Percentiles rank a stretch among this genome's conserved stretches.
Evolutionary conservation across 2,329 filamentous ascomycete species (phyloP).

Genomic region (Aspergillus sp.): DNA sequence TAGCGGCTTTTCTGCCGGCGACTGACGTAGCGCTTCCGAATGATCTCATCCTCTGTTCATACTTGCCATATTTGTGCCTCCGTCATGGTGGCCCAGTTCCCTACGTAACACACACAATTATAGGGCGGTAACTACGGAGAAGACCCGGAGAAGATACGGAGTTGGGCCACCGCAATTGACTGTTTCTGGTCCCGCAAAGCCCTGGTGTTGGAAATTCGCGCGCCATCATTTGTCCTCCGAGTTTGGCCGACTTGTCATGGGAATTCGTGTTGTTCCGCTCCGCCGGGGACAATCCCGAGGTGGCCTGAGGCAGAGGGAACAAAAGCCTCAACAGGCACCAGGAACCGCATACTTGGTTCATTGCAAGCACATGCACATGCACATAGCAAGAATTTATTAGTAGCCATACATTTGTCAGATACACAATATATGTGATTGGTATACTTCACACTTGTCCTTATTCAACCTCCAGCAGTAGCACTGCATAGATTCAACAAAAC

Average conservation of each 20-base stretch:
- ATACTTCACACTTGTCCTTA: background rate
- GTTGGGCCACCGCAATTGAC: slow-evolving; percentile 7
- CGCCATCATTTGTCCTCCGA: slow-evolving; percentile 18
- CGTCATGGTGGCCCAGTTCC: background rate
- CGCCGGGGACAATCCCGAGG: slow-evolving; percentile 15
- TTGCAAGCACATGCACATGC: background rate
- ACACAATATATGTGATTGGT: too few species aligned
- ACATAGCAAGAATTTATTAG: too few species aligned
- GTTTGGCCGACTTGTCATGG: slow-evolving; percentile 7
- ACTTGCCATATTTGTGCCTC: background rate
- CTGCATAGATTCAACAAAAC: background rate
- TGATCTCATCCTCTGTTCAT: slow-evolving; percentile 13
- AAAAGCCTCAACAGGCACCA: background rate
- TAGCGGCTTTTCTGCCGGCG: background rate
- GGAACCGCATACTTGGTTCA: background rate
- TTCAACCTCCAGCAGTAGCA: background rate
- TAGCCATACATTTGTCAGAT: too few species aligned
- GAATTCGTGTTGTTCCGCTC: slow-evolving; percentile 15
- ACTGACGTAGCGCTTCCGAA: slow-evolving; percentile 4
- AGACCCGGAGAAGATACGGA: slow-evolving; percentile 2
- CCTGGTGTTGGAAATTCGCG: slow-evolving; percentile 12
- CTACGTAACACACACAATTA: background rate
- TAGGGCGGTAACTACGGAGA: background rate
- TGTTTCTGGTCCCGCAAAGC: slow-evolving; percentile 1
- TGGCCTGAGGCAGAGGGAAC: slow-evolving; percentile 18